Base-by-base conservation (phyloP, 768 basidiomycete genomes). In the Trametes elegans region DNA sequence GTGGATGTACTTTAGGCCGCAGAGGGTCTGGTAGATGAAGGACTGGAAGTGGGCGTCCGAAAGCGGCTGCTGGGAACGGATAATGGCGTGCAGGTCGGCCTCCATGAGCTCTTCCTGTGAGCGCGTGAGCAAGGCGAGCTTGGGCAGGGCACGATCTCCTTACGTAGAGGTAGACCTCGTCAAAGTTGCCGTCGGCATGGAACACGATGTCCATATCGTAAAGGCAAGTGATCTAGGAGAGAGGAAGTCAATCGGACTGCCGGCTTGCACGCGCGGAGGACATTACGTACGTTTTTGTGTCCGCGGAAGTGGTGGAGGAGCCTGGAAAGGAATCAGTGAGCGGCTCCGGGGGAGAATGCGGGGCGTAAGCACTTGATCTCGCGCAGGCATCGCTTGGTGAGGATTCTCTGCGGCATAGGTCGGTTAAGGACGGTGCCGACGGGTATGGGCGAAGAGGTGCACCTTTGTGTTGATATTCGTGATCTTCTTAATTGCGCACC, bases 161-260 rank as follows among this genome's bases (percentile, higher is more conserved):
- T 60, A 92, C 90, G 64, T 93, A 92, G 66, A 91, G 85, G 70
- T 92, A 98, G 16, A 99, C 95, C 73, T 98, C 96, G 70, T 95
- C 91, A 66, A 98, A 99, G 69, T 91, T 90, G 61, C 90, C 90
- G 49, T 80, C 85, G 16, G 93, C 83, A 62, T 93, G 90, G 70
- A 95, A 90, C 40, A 99, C 93, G 48, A 98, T 93, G 68, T 97
- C 93, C 92, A 98, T 94, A 68, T 98, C 97, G 66, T 98, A 99
- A 40, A 99, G 73, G 65, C 94, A 95, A 53, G 93, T 95, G 66
- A 96, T 96, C 93, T 95, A 68, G 1, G 7, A 53, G 24, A n/a
- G n/a, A n/a, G 11, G 11, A 34, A 13, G 31, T 8, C 10, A 24
- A 55, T 10, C 34, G 57, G 47, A 27, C 34, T 36, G 24, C 29